These are phyloP conservation scores for Takakia lepidozioides DNA, from an alignment of 225 moss, liverwort and hornwort genomes.

Conservation along the genomic window DNA sequence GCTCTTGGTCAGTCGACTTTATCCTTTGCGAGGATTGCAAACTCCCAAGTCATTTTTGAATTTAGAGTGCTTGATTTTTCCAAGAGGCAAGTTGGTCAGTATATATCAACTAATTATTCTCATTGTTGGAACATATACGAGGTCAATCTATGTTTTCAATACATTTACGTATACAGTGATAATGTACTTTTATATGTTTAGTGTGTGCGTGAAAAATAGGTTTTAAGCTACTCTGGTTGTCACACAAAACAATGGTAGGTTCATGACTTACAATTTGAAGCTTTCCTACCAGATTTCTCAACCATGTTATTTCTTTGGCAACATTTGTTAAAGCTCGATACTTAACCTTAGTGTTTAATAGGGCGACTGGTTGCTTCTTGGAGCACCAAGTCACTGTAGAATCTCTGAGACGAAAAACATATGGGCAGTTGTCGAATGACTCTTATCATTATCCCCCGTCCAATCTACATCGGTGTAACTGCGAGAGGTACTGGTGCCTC, in stretches of 20 bases:
- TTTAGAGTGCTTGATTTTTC: no score
- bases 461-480: background rate
- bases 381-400: background rate
- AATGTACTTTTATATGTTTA: slow-evolving; percentile 6
- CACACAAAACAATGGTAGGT: background rate
- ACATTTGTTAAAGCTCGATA: background rate
- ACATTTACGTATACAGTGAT: slow-evolving; percentile 5
- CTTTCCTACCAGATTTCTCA: background rate
- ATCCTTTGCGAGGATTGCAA: no score
- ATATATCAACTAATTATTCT: background rate
- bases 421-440: background rate
- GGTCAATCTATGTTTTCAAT: background rate
- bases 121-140: background rate
- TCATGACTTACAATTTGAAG: background rate
- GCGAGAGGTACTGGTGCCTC: background rate
- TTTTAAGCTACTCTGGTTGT: slow-evolving; percentile 9
- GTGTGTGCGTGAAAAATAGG: slow-evolving; percentile 5
- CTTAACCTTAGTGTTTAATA: background rate
- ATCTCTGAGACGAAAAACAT: background rate
- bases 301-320: background rate
- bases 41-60: no score
- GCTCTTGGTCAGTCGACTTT: no score
- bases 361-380: background rate
- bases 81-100: background rate
- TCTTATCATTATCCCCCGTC: background rate